Conservation (phyloP, 331 rosid species). For the Spiraea crenata region DNA sequence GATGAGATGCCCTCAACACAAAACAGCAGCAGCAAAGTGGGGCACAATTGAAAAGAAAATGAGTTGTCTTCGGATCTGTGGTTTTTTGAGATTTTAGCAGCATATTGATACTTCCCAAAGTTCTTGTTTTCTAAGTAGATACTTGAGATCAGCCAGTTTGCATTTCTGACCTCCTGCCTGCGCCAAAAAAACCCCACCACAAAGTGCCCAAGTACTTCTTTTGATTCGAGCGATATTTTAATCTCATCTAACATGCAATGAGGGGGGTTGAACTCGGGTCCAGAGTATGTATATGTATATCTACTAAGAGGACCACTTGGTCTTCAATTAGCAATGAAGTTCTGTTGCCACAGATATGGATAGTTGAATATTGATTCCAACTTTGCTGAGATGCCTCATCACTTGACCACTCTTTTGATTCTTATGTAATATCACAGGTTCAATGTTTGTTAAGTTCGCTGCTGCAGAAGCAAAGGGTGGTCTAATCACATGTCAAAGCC, state of each 20-base stretch:
- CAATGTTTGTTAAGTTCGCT: slow-evolving; percentile 23
- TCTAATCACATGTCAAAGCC: slow-evolving; percentile 34
- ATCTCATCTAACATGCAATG: too few relatives aligned
- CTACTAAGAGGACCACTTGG: slow-evolving; percentile 12
- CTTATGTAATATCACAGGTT: slow-evolving; percentile 16
- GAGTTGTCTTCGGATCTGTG: slow-evolving; percentile 28
- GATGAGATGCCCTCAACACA: slow-evolving; percentile 27
- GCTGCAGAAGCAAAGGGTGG: slow-evolving; percentile 18
- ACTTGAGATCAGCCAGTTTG: slow-evolving; percentile 36
- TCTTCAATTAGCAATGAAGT: slow-evolving; percentile 7
- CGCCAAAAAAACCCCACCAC: slow-evolving; percentile 19
- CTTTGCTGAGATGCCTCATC: background rate
- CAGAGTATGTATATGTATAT: background rate
- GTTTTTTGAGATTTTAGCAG: slow-evolving; percentile 25
- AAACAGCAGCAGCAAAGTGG: slow-evolving; percentile 29
- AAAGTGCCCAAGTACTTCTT: slow-evolving; percentile 5
- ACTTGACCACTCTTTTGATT: slow-evolving; percentile 18
- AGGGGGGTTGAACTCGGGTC: too few relatives aligned
- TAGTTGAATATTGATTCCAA: background rate
- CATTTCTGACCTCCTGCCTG: slow-evolving; percentile 33
- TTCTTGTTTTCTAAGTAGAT: slow-evolving; percentile 28
- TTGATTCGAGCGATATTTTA: background rate
- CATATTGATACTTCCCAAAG: slow-evolving; percentile 17
- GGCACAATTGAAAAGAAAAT: slow-evolving; percentile 19
- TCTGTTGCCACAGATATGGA: slow-evolving; percentile 2